Percentiles rank a stretch among this genome's conserved stretches.
Conservation (phyloP, 768 basidiomycete species). For the Kwoniella shandongensis region DNA sequence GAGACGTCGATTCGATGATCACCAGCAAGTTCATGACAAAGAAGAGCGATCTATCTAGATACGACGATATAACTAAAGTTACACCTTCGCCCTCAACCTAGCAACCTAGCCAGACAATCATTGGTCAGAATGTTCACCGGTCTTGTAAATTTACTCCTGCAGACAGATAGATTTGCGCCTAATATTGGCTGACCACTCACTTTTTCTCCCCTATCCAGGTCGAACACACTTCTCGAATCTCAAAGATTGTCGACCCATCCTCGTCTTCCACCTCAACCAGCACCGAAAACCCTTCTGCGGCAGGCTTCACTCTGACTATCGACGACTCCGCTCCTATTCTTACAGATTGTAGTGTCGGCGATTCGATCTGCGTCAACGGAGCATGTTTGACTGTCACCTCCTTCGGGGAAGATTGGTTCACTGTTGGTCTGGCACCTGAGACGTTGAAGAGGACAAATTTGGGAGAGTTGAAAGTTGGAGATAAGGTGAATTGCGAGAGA, state of each 20-base stretch:
- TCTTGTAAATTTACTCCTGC: constrained; percentile 30
- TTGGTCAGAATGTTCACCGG: constrained; percentile 47
- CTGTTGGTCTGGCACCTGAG: constrained; percentile 93
- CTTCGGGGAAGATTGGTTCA: constrained; percentile 79
- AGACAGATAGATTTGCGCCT: too few relatives aligned
- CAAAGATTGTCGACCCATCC: constrained; percentile 32
- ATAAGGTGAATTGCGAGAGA: constrained; percentile 86
- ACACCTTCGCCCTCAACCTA: too few relatives aligned
- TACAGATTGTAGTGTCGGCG: constrained; percentile 85
- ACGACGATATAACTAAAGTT: too few relatives aligned
- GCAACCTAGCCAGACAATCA: neutral
- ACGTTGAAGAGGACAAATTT: constrained; percentile 87
- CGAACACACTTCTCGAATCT: constrained; percentile 78
- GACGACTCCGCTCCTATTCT: constrained; percentile 70
- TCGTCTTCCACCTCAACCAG: constrained; percentile 50
- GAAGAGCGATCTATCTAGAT: too few relatives aligned
- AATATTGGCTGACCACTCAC: neutral
- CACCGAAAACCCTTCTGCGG: constrained; percentile 62
- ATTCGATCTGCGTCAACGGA: constrained; percentile 67
- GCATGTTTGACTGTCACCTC: constrained; percentile 87
- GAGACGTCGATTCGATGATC: too few relatives aligned
- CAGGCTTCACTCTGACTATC: constrained; percentile 77
- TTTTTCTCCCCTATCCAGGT: constrained; percentile 64
- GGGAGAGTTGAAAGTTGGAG: constrained; percentile 73
- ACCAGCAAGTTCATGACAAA: neutral